Evolutionary conservation across 2,329 filamentous ascomycete species (phyloP).

Genomic region (Alternaria ventricosa): DNA sequence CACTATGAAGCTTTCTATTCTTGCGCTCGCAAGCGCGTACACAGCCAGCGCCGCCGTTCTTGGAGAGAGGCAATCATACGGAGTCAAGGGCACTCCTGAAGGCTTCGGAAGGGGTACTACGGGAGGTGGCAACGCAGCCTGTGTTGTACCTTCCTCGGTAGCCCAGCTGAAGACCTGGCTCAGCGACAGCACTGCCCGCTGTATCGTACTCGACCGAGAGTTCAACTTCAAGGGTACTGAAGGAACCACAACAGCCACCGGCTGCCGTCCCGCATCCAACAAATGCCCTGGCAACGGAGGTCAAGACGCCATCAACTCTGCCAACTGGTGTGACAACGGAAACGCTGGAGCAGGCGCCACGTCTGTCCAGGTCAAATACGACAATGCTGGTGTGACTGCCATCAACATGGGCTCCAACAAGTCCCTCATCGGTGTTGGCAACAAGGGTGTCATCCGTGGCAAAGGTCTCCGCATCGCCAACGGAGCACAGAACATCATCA

Average conservation of each 20-base stretch:
- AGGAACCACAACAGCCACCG: slow-evolving; percentile 22
- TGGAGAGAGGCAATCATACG: neutral
- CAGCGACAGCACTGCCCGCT: slow-evolving; percentile 39
- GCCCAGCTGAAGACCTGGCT: slow-evolving; percentile 32
- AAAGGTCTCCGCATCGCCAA: slow-evolving; percentile 15
- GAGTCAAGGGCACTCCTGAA: slow-evolving; percentile 6
- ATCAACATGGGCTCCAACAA: slow-evolving; percentile 50
- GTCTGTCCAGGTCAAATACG: slow-evolving; percentile 33
- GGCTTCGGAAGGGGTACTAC: slow-evolving; percentile 14
- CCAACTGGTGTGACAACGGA: slow-evolving; percentile 24
- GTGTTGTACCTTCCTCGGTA: slow-evolving; percentile 12
- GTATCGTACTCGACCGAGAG: slow-evolving; percentile 45
- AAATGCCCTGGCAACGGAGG: slow-evolving; percentile 56
- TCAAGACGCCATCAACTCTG: slow-evolving; percentile 64
- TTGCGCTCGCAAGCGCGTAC: slow-evolving; percentile 3
- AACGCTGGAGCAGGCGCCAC: slow-evolving; percentile 10
- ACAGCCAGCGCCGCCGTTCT: slow-evolving; percentile 2
- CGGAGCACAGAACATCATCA: slow-evolving; percentile 40
- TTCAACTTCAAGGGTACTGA: slow-evolving; percentile 33
- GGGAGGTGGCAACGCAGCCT: slow-evolving; percentile 20
- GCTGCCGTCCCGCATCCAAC: slow-evolving; percentile 52
- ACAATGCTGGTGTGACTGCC: slow-evolving; percentile 30
- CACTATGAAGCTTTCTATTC: slow-evolving; percentile 8
- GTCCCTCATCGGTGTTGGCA: slow-evolving; percentile 50
- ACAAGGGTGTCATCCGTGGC: slow-evolving; percentile 44